These are phyloP conservation scores for Arxiozyma bovina DNA, from an alignment of 1,139 yeast species.

Conservation along the genomic window DNA sequence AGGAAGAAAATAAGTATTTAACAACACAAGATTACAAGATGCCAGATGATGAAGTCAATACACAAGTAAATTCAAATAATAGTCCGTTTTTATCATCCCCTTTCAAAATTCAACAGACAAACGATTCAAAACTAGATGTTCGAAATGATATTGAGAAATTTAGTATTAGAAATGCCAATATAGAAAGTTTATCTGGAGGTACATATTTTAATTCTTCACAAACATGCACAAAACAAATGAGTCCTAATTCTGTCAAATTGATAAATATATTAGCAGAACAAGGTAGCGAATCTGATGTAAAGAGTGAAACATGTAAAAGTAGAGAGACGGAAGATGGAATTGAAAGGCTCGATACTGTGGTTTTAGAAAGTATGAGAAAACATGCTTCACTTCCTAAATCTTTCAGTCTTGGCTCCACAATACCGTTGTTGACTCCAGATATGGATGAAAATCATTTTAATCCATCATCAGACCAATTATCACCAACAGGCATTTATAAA, in stretches of 20 bases:
- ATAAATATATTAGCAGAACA: conserved; percentile 7
- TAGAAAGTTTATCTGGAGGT: conserved; percentile 8
- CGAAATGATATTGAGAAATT: not conserved
- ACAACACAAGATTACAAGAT: not conserved
- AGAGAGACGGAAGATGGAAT: conserved; percentile 20
- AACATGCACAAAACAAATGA: conserved; percentile 2
- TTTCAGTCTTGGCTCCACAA: conserved; percentile 8
- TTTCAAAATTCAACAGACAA: not conserved
- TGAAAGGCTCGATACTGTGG: conserved; percentile 27
- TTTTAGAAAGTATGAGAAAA: not conserved
- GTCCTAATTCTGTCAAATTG: conserved; percentile 7
- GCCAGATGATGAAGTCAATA: not conserved
- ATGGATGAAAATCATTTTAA: not conserved
- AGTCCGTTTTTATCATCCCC: conserved; percentile 3
- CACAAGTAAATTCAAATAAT: not conserved
- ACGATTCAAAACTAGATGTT: not conserved
- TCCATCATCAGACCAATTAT: not conserved
- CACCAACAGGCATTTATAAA: not conserved
- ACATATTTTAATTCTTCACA: conserved; percentile 7
- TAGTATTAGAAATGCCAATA: not conserved
- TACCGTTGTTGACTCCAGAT: conserved; percentile 7
- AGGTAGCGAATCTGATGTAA: not conserved
- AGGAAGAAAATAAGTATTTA: not conserved
- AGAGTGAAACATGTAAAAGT: conserved; percentile 2
- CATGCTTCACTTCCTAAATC: conserved; percentile 9